Evolutionary conservation across 2,329 filamentous ascomycete genomes (phyloP), one percentile per base, ranked within the genome.

Genomic region (Sordariomycetes sp.): DNA sequence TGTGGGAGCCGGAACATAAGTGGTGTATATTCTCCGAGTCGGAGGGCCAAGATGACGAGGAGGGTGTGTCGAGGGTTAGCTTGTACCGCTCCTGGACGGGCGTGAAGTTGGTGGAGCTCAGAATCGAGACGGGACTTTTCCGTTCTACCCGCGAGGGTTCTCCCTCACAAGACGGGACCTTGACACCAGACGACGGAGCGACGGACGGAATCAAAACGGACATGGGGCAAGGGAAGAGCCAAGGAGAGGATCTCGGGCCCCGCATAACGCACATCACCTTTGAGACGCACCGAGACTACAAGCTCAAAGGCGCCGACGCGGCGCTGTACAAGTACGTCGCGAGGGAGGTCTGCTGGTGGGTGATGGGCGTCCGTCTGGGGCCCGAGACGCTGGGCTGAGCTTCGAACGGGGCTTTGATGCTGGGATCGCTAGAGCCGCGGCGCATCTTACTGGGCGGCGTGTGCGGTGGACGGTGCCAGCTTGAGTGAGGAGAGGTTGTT

Each of bases 61-160:
- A 3, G 36, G 36, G 36, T 17, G 13, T 39, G 4, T n/a, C 28
- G 45, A 51, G 25, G 25, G 10, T 56, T 3, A 28, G 52, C n/a
- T 24, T 56, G 25, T 45, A 56, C 48, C 55, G 55, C n/a, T 51
- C 42, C 28, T 56, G 55, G 55, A 56, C 55, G 3, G 55, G 45
- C 1, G 17, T 52, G 10, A 56, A 56, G 55, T n/a, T 52, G n/a
- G 35, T 56, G 10, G 55, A 56, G 32, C 55, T 56, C 32, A 12
- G 35, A 20, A 25, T 56, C 48, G 48, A 52, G 17, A 8, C 25
- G n/a, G 8, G n/a, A 2, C 6, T 20, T 8, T 24, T 12, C n/a
- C 1, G n/a, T 10, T 3, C 45, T 20, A 10, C 20, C 8, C 45
- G 3, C 45, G 45, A 13, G 28, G 28, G 28, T 32, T 32, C 3